Base-by-base conservation (phyloP, 495 filamentous ascomycete species). In the Xeromyces bisporus region DNA sequence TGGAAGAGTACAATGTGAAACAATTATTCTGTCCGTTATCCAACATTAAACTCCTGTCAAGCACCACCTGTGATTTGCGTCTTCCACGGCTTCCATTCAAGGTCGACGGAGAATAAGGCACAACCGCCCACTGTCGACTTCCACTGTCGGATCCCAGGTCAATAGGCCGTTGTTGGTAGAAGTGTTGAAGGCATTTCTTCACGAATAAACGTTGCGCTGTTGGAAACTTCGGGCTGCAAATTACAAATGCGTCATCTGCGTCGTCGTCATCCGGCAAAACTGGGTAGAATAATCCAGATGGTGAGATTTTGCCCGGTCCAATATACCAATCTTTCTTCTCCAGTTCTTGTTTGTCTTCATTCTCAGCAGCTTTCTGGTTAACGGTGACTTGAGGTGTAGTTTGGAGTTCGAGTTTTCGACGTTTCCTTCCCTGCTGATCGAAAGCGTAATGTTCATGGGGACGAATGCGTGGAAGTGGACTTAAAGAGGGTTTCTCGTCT, bases 361-460 rank as follows among this genome's bases (percentile, higher is more conserved):
- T 4, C 20, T 21, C 9, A 21, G 27, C 11, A 14, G 15, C 15
- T 15, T n/a, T 6, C 21, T 28, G 38, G 5, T 30, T 7, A 7
- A 17, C 31, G 11, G 7, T 15, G 3, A 17, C 15, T 21, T 43
- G n/a, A 28, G 21, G 16, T 7, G 11, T 8, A 10, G 34, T 11
- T 5, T 6, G 29, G 4, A 53, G 31, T 6, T 56, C 34, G n/a
- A 58, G 27, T 18, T 34, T 47, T 12, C 52, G 47, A 23, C 62
- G 52, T 43, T 67, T 69, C 11, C 42, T 48, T 4, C 63, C 61
- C 2, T 44, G 37, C 15, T 36, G 32, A 28, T 66, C 60, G 27
- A 59, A 27, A 13, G 55, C 23, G 14, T 35, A 26, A 14, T 44
- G 48, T 41, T 52, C 57, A 11, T 39, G 29, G 3, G 28, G 27